phyloP scores from a whole-genome alignment of 2,329 filamentous ascomycete species.

The Neofusicoccum sp. region DNA sequence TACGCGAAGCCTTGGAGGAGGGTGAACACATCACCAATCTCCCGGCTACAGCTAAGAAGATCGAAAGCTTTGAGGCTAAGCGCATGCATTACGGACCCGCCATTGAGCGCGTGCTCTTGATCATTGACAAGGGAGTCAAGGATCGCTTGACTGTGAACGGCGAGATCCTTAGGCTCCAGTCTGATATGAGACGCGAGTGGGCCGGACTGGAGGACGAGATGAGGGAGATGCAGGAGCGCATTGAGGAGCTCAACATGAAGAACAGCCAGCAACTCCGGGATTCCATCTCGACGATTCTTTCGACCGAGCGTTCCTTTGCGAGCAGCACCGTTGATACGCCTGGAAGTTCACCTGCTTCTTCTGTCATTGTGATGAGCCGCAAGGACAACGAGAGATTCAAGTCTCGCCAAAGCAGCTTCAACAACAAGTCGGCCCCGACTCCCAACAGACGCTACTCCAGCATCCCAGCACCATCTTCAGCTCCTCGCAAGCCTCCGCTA shows the following conservation, averaged over 20 bases:
- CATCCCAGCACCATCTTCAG: constrained; percentile 38
- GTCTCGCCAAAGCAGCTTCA: constrained; percentile 47
- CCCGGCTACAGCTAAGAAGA: constrained; percentile 70
- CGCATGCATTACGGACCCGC: constrained; percentile 91
- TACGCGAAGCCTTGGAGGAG: constrained; percentile 75
- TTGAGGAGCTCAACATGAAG: constrained; percentile 67
- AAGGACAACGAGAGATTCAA: constrained; percentile 51
- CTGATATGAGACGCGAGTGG: constrained; percentile 83
- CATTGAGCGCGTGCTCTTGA: constrained; percentile 83
- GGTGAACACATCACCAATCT: constrained; percentile 52
- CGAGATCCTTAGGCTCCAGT: constrained; percentile 82
- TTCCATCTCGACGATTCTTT: constrained; percentile 88
- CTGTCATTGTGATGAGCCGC: constrained; percentile 56
- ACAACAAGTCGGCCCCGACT: constrained; percentile 40
- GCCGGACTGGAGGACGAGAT: constrained; percentile 73
- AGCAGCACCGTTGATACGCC: constrained; percentile 65
- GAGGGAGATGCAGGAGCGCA: constrained; percentile 67
- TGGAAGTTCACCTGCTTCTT: constrained; percentile 64
- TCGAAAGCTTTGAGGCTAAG: constrained; percentile 93
- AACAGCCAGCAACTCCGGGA: constrained; percentile 78
- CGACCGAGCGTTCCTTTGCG: constrained; percentile 71
- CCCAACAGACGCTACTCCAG: constrained; percentile 49
- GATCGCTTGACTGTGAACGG: constrained; percentile 96
- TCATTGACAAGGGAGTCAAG: constrained; percentile 93
- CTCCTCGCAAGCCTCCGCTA: constrained; percentile 22